Evolutionary conservation across 129 eudicot species (phyloP), one percentile per base, ranked within the genome.

Genomic region (Lactuca saligna): DNA sequence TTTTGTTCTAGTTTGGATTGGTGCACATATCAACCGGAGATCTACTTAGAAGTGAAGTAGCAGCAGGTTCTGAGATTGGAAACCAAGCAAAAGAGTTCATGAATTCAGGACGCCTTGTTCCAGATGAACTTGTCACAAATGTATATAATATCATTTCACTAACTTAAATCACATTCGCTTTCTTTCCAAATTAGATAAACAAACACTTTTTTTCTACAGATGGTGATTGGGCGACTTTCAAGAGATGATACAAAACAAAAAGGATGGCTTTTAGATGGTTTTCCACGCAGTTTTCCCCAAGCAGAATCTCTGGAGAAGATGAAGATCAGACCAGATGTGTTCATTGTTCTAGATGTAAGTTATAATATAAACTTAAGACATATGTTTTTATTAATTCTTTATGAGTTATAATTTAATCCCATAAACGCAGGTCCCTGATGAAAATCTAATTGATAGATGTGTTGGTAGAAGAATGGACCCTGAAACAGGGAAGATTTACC

Each of bases 1-100:
- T 62, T 69, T 34, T 56, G 8, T 44, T 78, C 63, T 78, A 94
- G 97, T 94, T 90, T 68, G 99, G 97, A 76, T 69, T 94, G 70
- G 99, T 94, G 71, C 99, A 94, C 68, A 84, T 94, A 79, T 94
- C 99, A 62, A 94, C 99, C 42, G 97, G 99, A 76, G 99, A 90
- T 78, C 84, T 94, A 42, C 90, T 94, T 57, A 82, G 99, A 69
- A 90, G 92, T 66, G 99, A 94, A 90, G 96, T 94, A 46, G 83
- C 97, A 35, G 97, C 99, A 51, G 91, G 91, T 75, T 87, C 99
- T 44, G 97, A 94, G 15, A 90, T 87, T 48, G 99, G 99, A 29
- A 83, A 71, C 48, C 87, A 85, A 83, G 97, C 97, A 53, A 94
- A 94, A 81, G 99, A 94, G 82, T 94, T 78, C 82, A 90, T 94